Evolutionary conservation across 2,329 filamentous ascomycete genomes (phyloP).

Genomic region (Pseudocercospora cruenta): DNA sequence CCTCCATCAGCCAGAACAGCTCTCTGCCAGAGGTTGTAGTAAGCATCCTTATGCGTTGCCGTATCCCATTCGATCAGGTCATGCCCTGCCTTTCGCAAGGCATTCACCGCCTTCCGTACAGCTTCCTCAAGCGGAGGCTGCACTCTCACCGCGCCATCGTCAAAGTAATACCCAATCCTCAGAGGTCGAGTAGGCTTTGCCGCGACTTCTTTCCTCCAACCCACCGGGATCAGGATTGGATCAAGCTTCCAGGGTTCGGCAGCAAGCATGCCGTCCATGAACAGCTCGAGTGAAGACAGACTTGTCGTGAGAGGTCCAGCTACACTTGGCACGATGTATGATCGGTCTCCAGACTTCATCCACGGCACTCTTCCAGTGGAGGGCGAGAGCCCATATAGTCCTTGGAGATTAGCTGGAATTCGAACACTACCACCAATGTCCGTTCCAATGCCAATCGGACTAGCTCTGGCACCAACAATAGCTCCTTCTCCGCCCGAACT

Average conservation of each 20-base stretch:
- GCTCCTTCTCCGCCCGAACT: conserved; percentile 68
- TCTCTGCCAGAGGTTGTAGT: conserved; percentile 22
- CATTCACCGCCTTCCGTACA: conserved; percentile 45
- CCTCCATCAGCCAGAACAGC: conserved; percentile 29
- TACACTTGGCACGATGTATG: conserved; percentile 12
- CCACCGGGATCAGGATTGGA: conserved; percentile 42
- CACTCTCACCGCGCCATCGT: conserved; percentile 53
- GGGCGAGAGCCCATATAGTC: conserved; percentile 33
- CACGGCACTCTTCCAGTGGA: conserved; percentile 19
- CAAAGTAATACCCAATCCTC: conserved; percentile 52
- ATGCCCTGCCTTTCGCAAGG: conserved; percentile 46
- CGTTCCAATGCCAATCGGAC: conserved; percentile 63
- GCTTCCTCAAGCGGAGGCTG: conserved; percentile 56
- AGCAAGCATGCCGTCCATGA: conserved; percentile 28
- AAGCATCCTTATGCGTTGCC: conserved; percentile 15
- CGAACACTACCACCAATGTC: conserved; percentile 67
- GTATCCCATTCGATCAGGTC: conserved; percentile 27
- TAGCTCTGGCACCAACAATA: conserved; percentile 61
- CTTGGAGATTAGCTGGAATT: conserved; percentile 80
- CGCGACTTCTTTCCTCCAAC: conserved; percentile 39
- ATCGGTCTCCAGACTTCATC: conserved; percentile 8
- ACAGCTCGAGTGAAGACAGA: conserved; percentile 28
- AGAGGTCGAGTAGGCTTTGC: conserved; percentile 14
- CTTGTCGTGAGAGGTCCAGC: conserved; percentile 35
- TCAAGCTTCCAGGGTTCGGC: conserved; percentile 47